These are phyloP conservation scores for Thoreauomyces humboldtii DNA, from an alignment of 192 early-diverging fungal genomes.

Conservation along the genomic window DNA sequence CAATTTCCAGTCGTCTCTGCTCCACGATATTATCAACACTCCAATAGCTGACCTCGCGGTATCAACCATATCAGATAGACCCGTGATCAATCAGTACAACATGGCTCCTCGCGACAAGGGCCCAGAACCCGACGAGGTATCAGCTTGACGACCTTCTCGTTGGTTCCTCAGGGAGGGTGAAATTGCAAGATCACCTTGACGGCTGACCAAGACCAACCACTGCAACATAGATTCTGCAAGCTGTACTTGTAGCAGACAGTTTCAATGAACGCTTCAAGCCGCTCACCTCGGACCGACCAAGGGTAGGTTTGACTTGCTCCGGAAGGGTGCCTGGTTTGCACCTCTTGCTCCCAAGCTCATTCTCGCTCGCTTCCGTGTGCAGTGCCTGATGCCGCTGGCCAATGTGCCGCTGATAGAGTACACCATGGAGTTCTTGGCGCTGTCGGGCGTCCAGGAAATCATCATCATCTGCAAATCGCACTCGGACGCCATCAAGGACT, in stretches of 20 bases:
- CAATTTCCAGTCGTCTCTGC: no score
- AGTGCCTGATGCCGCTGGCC: constrained; percentile 89
- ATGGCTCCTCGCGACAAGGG: no score
- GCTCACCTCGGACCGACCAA: constrained; percentile 75
- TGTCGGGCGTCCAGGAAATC: constrained; percentile 81
- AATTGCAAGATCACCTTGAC: no score
- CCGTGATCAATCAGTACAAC: no score
- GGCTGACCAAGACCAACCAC: no score
- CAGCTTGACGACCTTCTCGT: no score
- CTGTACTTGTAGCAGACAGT: constrained; percentile 89
- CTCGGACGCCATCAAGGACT: constrained; percentile 75
- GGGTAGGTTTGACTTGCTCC: constrained; percentile 49
- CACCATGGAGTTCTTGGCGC: constrained; percentile 88
- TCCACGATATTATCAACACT: no score
- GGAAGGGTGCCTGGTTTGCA: no score
- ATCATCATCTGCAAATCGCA: constrained; percentile 84
- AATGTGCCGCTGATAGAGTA: constrained; percentile 98
- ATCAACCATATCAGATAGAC: no score
- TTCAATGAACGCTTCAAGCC: constrained; percentile 85
- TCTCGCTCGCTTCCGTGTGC: not conserved
- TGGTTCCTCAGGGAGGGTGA: no score
- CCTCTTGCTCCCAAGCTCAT: not conserved
- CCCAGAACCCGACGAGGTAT: no score
- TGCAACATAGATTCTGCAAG: constrained; percentile 70
- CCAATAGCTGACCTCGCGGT: no score